Base-by-base conservation (phyloP, 2,329 filamentous ascomycete genomes). In the Westerdykella ornata region DNA sequence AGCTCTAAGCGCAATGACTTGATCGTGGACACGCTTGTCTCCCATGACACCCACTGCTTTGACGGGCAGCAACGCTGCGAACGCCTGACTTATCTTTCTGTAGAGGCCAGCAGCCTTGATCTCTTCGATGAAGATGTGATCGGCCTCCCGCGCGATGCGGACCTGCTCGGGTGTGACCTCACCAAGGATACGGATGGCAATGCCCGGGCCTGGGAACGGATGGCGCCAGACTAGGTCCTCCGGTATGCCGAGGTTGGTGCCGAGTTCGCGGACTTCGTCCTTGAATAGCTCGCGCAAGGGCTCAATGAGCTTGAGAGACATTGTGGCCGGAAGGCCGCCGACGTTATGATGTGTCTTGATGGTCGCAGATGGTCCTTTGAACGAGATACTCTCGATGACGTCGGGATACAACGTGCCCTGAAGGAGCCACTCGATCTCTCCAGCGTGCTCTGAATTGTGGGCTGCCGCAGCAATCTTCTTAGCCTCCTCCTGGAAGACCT, bases 351-450 rank as follows among this genome's bases (percentile, higher is more conserved):
- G 82, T 11, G 81, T 85, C 63, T 85, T 86, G 68, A 86, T 86
- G 11, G 82, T 85, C 18, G 76, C 75, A 29, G 74, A 80, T 12
- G 82, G 82, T 0, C 82, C 82, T 61, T 84, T 84, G 74, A 85
- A 86, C 18, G 80, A 83, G 47, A 86, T 79, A 48, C 75, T 80
- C 54, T 84, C 81, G 50, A 84, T 84, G 44, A 83, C 78, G 61
- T 85, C 84, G 1, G 82, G 84, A 66, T 88, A 90, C 17, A 92
- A 73, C 7, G 86, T 92, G 14, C 88, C 88, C 68, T 96, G 89
- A 8, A 96, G 74, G 59, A 96, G 85, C 76, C 80, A 96, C 55
- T 87, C 79, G 30, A 96, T 84, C 56, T 84, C 81, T 26, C 85
- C 86, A n/a, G 80, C 81, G 40, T 75, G 73, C 1, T 74, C 66